phyloP scores from a whole-genome alignment of 768 basidiomycete species.

The Suillus plorans region DNA sequence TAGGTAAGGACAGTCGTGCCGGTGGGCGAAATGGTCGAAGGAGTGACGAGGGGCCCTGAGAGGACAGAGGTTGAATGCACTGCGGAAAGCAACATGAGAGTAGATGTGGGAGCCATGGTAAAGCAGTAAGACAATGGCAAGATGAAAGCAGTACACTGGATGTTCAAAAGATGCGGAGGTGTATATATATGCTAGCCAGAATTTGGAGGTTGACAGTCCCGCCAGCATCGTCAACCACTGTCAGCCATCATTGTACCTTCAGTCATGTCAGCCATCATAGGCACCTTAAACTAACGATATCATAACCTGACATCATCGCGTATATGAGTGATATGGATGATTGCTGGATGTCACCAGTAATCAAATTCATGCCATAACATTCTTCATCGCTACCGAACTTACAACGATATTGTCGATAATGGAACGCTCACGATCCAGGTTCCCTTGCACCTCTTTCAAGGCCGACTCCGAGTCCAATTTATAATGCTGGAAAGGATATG shows the following conservation, averaged over 20 bases:
- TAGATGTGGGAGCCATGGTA: background rate
- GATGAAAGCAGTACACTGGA: background rate
- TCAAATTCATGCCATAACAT: slow-evolving; percentile 39
- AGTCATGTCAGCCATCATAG: background rate
- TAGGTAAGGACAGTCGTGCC: background rate
- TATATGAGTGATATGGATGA: background rate
- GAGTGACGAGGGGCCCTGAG: background rate
- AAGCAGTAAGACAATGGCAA: background rate
- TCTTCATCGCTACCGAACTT: slow-evolving; percentile 84
- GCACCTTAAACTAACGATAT: background rate
- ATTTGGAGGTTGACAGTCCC: background rate
- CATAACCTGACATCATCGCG: background rate
- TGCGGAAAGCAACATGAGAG: background rate
- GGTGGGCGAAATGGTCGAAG: background rate
- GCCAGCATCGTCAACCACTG: background rate
- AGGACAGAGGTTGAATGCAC: background rate
- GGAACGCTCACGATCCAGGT: slow-evolving; percentile 35
- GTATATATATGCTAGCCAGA: background rate
- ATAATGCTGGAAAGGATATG: slow-evolving; percentile 50
- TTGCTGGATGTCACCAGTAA: background rate
- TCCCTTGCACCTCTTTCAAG: slow-evolving; percentile 33
- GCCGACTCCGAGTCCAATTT: slow-evolving; percentile 61
- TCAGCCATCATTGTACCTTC: background rate
- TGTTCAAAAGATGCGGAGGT: background rate
- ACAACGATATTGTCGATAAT: slow-evolving; percentile 66